Evolutionary conservation across 148 eudicot species (phyloP).

Genomic region (Polygonum maritimum): DNA sequence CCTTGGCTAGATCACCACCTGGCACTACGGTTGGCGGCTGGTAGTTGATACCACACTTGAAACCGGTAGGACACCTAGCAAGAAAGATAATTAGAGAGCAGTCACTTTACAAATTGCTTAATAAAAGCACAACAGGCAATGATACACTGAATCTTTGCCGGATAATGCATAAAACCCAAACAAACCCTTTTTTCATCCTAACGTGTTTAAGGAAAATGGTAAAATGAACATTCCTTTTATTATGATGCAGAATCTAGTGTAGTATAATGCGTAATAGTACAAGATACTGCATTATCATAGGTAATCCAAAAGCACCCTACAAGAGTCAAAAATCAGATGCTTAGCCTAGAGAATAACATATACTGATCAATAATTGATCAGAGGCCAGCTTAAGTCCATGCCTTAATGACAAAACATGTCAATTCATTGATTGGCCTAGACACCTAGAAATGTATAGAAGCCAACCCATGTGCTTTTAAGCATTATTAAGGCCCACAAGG

Average conservation of each 20-base stretch:
- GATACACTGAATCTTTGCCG: too few species aligned
- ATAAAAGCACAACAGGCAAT: background rate
- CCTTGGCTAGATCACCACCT: constrained; percentile 10
- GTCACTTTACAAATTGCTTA: background rate
- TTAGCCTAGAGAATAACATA: background rate
- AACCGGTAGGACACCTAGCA: constrained; percentile 12
- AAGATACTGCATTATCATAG: too few species aligned
- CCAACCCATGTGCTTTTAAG: constrained; percentile 3
- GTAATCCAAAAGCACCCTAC: background rate
- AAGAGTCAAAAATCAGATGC: background rate
- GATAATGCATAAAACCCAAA: too few species aligned
- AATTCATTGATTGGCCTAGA: background rate
- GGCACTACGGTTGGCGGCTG: constrained; percentile 12
- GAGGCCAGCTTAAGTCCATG: background rate
- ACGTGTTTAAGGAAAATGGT: background rate
- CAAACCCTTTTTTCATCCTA: background rate
- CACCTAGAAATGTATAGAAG: background rate
- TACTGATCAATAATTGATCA: background rate
- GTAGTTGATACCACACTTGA: constrained; percentile 14
- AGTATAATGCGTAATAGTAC: too few species aligned
- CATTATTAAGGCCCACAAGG: constrained; percentile 7
- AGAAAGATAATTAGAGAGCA: background rate
- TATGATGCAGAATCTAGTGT: too few species aligned
- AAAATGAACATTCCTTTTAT: background rate
- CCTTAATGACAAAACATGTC: constrained; percentile 2